phyloP scores from a whole-genome alignment of 768 basidiomycete species.

The Kwoniella mangroviensis region DNA sequence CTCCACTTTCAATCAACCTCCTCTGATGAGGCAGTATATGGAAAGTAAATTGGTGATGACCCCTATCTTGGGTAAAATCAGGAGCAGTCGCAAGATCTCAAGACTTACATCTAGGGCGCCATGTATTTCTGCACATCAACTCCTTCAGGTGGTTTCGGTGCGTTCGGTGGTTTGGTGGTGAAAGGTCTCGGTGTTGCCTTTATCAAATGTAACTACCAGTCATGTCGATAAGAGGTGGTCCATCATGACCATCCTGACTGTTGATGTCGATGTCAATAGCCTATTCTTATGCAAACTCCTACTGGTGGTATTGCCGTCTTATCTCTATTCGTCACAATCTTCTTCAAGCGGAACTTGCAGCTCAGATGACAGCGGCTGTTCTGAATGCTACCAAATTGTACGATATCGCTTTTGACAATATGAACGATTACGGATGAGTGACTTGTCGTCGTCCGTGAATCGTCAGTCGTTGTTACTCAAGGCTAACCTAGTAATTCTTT shows the following conservation, averaged over 20 bases:
- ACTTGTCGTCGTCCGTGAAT: background rate
- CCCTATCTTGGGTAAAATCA: constrained; percentile 36
- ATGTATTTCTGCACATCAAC: constrained; percentile 26
- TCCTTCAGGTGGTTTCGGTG: constrained; percentile 24
- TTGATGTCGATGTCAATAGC: background rate
- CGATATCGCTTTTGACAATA: constrained; percentile 46
- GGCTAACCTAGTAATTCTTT: background rate
- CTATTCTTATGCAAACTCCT: constrained; percentile 46
- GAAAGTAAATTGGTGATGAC: constrained; percentile 77
- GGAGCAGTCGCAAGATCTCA: constrained; percentile 67
- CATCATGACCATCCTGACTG: no score
- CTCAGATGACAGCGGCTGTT: constrained; percentile 23
- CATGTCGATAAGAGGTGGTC: no score
- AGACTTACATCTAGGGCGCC: constrained; percentile 33
- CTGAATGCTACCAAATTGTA: constrained; percentile 34
- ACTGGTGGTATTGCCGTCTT: constrained; percentile 48
- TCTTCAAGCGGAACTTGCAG: constrained; percentile 38
- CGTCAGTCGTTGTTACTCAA: background rate
- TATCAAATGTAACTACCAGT: background rate
- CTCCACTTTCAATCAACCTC: constrained; percentile 26
- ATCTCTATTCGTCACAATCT: constrained; percentile 39
- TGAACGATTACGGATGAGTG: constrained; percentile 45
- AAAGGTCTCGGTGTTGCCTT: constrained; percentile 25
- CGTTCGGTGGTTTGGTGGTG: constrained; percentile 31
- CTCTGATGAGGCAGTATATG: constrained; percentile 70